Base-by-base conservation (phyloP, 345 rosid genomes). In the Eucalyptus pauciflora region DNA sequence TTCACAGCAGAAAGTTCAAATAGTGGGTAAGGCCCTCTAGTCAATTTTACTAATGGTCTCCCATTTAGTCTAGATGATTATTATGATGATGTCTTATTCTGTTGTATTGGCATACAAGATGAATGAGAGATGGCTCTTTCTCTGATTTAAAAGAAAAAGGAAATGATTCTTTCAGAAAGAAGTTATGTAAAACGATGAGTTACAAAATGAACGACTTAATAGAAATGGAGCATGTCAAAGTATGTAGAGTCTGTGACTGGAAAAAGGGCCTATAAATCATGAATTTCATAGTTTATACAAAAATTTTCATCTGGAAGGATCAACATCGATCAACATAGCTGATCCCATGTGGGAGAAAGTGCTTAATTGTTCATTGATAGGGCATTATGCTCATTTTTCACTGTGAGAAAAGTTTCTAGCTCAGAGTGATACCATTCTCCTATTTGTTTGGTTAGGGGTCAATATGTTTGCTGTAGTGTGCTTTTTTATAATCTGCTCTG, bases 1-100 rank as follows among this genome's bases (percentile, higher is more conserved):
- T 95, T 96, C 87, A 92, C 94, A 41, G 67, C 91, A 46, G 92
- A 64, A 56, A 87, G 86, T 86, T 90, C 94, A 86, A 88, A 90
- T 86, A 91, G 49, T 90, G 91, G 95, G 97, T 94, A 54, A 87
- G 60, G 46, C 90, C 90, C 58, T 89, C 51, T 71, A 41, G 76
- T 88, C 81, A 52, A 10, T 43, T 8, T 88, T 62, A 24, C 9
- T 13, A 27, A 76, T 56, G 43, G 52, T 50, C 43, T 37, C 86
- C 86, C 5, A 12, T 67, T 67, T 67, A 33, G 45, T 69, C 25
- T 69, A 17, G 80, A 33, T 69, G 80, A 69, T 69, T 33, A 33
- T 17, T 69, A 17, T 31, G 79, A 69, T 69, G 43, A n/a, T 69
- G 43, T 18, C 80, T 33, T 33, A 69, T 69, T 69, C 80, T 69